phyloP scores from a whole-genome alignment of 192 early-diverging fungal genomes.

The Rhizophagus sp. region DNA sequence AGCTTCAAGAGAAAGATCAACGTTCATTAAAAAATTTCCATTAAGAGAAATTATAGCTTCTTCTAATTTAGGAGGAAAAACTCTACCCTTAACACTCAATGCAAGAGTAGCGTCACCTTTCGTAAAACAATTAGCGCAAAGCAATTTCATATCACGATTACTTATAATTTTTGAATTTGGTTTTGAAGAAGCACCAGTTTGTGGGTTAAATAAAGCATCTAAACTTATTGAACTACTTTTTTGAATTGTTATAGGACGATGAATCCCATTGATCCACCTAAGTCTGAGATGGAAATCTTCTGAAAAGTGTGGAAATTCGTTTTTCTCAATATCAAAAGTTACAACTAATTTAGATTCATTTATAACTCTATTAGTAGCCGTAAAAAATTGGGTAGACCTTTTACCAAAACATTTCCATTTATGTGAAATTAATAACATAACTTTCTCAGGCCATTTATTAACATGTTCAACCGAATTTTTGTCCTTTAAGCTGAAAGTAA shows the following conservation, averaged over 20 bases:
- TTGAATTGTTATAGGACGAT: too few relatives aligned
- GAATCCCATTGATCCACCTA: background rate
- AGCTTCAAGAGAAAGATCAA: background rate
- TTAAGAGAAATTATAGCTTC: slow-evolving; percentile 3
- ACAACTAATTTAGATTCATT: background rate
- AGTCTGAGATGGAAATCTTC: background rate
- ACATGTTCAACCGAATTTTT: background rate
- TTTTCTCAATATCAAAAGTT: too few relatives aligned
- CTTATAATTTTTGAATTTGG: background rate
- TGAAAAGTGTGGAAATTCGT: background rate
- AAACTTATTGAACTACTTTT: background rate
- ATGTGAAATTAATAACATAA: slow-evolving; percentile 8
- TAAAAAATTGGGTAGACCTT: slow-evolving; percentile 7
- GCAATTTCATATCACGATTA: background rate
- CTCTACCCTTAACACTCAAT: too few relatives aligned
- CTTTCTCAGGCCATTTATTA: background rate
- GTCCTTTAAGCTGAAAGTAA: background rate
- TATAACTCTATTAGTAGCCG: background rate
- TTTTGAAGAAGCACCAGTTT: background rate
- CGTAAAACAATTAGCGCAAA: slow-evolving; percentile 6
- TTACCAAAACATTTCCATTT: slow-evolving; percentile 25
- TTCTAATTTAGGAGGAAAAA: too few relatives aligned
- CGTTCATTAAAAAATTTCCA: slow-evolving; percentile 10
- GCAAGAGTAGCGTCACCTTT: slow-evolving; percentile 3
- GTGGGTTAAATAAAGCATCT: background rate